These are phyloP conservation scores for Luffa aegyptiaca DNA, from an alignment of 306 rosid genomes.

Conservation along the genomic window DNA sequence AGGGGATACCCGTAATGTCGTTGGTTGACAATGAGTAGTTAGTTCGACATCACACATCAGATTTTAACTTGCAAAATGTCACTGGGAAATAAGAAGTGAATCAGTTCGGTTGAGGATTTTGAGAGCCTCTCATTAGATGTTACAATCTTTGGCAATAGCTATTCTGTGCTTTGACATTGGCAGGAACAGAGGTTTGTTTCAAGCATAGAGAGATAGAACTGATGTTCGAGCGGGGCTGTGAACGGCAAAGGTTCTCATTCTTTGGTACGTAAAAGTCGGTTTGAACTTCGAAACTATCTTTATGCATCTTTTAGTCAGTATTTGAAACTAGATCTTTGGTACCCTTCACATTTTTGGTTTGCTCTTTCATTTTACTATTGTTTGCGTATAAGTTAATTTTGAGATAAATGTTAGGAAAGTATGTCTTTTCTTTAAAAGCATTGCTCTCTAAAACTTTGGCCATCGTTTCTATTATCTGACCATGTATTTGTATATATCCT, in stretches of 20 bases:
- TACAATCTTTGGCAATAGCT: neutral
- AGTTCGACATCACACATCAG: conserved; percentile 5
- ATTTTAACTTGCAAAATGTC: neutral
- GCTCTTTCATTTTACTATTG: neutral
- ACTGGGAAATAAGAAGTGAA: neutral
- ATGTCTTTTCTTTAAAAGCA: too few species aligned
- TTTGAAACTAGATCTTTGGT: neutral
- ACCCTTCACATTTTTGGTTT: neutral
- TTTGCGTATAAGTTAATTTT: neutral
- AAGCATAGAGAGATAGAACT: neutral
- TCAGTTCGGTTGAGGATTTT: neutral
- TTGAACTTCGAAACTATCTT: neutral
- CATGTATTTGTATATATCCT: too few species aligned
- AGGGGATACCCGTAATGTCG: conserved; percentile 71
- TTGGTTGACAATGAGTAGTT: conserved; percentile 36
- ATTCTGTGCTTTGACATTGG: neutral
- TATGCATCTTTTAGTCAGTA: neutral
- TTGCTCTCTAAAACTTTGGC: too few species aligned
- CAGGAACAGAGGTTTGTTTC: neutral
- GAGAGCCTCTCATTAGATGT: neutral
- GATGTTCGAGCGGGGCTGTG: neutral
- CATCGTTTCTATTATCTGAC: too few species aligned
- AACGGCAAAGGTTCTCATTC: neutral
- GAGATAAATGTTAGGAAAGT: neutral
- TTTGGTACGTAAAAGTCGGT: neutral